Percentiles rank a stretch among this genome's conserved stretches.
Conservation (phyloP, 1,284 basidiomycete species). For the Coniferiporia sulphurascens region DNA sequence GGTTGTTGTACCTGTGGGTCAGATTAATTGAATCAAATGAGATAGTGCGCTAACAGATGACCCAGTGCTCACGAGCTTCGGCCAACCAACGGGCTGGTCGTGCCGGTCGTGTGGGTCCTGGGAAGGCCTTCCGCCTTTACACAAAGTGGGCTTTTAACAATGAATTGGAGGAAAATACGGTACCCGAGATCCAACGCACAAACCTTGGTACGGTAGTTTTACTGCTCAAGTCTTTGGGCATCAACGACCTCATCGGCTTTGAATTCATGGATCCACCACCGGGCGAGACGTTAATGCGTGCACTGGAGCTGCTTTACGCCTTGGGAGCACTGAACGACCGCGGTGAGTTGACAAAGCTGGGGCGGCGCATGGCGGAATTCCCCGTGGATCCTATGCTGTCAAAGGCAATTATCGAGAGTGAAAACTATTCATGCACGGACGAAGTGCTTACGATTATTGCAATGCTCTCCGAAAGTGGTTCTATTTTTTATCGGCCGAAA, state of each 20-base stretch:
- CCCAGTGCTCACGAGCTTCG: slow-evolving; percentile 89
- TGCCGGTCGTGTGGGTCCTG: slow-evolving; percentile 95
- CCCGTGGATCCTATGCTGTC: slow-evolving; percentile 98
- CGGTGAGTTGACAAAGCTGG: slow-evolving; percentile 94
- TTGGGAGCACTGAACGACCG: slow-evolving; percentile 94
- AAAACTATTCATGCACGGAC: slow-evolving; percentile 93
- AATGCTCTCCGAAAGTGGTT: slow-evolving; percentile 95
- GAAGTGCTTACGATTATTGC: slow-evolving; percentile 97
- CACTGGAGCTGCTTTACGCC: slow-evolving; percentile 91
- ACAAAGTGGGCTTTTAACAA: slow-evolving; percentile 96
- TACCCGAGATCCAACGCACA: slow-evolving; percentile 97
- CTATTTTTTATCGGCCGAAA: slow-evolving; percentile 95
- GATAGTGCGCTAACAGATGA: slow-evolving; percentile 13
- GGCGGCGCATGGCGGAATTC: slow-evolving; percentile 97
- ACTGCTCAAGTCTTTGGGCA: slow-evolving; percentile 91
- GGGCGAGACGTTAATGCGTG: slow-evolving; percentile 96
- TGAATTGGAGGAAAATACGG: slow-evolving; percentile 94
- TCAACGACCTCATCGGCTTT: slow-evolving; percentile 96
- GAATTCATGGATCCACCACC: slow-evolving; percentile 99
- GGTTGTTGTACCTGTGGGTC: slow-evolving; percentile 83
- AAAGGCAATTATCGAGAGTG: slow-evolving; percentile 94
- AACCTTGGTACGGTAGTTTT: slow-evolving; percentile 97
- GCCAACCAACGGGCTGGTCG: slow-evolving; percentile 96
- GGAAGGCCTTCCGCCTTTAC: slow-evolving; percentile 96
- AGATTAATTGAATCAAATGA: neutral